Percentiles rank a stretch among this genome's conserved stretches.
phyloP scores from a whole-genome alignment of 305 asterid genomes.

The Fraxinus angustifolia region DNA sequence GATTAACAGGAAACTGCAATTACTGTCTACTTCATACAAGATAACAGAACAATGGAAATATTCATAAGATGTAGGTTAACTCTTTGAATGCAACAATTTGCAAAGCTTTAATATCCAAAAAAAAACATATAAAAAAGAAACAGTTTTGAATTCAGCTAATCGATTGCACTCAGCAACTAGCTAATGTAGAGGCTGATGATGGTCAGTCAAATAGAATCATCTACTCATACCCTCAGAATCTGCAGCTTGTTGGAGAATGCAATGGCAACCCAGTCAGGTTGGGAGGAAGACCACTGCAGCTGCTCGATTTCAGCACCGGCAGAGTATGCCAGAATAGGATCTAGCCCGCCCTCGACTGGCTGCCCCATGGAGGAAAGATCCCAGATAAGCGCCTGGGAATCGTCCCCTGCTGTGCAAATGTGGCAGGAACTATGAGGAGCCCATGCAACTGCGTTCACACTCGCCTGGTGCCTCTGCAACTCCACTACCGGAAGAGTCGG shows the following conservation, averaged over 20 bases:
- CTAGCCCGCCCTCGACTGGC: slow-evolving; percentile 90
- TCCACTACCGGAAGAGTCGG: slow-evolving; percentile 87
- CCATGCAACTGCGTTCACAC: slow-evolving; percentile 93
- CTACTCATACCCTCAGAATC: slow-evolving; percentile 83
- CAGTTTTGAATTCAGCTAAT: slow-evolving; percentile 17
- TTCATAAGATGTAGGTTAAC: neutral
- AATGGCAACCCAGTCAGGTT: slow-evolving; percentile 96
- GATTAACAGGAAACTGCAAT: neutral
- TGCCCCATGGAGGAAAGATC: slow-evolving; percentile 88
- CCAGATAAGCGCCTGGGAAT: slow-evolving; percentile 91
- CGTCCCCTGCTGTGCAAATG: slow-evolving; percentile 92
- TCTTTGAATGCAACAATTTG: neutral
- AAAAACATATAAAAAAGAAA: neutral
- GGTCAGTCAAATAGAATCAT: slow-evolving; percentile 30
- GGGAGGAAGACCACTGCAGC: slow-evolving; percentile 94
- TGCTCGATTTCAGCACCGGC: slow-evolving; percentile 95
- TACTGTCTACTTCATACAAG: slow-evolving; percentile 18
- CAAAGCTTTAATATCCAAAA: neutral
- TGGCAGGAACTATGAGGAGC: slow-evolving; percentile 97
- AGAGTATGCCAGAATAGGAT: slow-evolving; percentile 85
- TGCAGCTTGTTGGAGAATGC: slow-evolving; percentile 92
- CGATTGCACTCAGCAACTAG: slow-evolving; percentile 25
- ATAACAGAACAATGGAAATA: slow-evolving; percentile 22
- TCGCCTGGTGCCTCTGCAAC: slow-evolving; percentile 86
- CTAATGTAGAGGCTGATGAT: slow-evolving; percentile 29